Evolutionary conservation across 2,329 filamentous ascomycete genomes (phyloP), one percentile per base, ranked within the genome.

Genomic region (Xylariomycetidae sp.): DNA sequence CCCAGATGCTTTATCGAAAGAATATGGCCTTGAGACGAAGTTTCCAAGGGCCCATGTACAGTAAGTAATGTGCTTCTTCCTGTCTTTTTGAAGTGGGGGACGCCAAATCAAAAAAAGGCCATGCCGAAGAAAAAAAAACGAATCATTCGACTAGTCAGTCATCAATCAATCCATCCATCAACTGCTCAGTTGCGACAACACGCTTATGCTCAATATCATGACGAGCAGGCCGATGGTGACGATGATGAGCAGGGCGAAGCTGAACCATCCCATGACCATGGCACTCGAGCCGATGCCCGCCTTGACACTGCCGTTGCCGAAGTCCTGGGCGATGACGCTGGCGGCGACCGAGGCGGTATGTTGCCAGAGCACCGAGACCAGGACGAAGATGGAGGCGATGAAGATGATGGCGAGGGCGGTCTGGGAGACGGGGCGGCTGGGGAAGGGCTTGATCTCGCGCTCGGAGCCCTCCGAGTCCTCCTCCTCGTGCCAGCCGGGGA

Each of bases 241-340:
- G 42, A 96, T 82, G 50, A 98, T 94, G 45, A 98, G 72, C 33
- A 96, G 62, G 15, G 85, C 83, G 55, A 98, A 96, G 25, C 86
- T 85, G 63, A 98, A 96, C 92, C 92, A 98, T 38, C 92, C 92
- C 54, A 98, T 72, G 13, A 95, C 85, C 86, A 98, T 96, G 36
- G 92, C 90, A 24, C 82, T 85, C 30, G 86, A 89, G 1, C 58
- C 53, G 3, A 49, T 44, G 2, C 63, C 53, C 0, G 57, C 60
- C 19, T 42, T 25, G 15, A 65, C 54, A 13, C 52, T 53, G 3
- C 60, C 59, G 22, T 59, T 53, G 15, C 58, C 56, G 26, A 65
- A 58, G 19, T 62, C 50, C 12, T 51, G 43, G 1, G 89, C 87
- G 45, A 98, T 89, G 45, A 93, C 85, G 39, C 87, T 88, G 15